Base-by-base conservation (phyloP, 2,329 filamentous ascomycete genomes). In the Aspergillus piperis region DNA sequence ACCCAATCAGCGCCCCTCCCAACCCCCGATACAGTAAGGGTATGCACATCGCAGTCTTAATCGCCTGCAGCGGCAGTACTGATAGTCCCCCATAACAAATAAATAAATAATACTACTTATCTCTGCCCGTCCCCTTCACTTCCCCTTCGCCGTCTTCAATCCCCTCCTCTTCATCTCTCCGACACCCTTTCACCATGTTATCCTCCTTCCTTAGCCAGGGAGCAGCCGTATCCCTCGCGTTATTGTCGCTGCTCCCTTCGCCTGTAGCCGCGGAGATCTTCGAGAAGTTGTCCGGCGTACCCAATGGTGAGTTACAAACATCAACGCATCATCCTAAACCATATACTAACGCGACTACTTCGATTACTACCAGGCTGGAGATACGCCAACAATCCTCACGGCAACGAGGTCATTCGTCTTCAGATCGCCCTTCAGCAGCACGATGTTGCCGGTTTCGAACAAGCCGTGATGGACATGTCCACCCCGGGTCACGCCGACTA, bases 391-490 rank as follows among this genome's bases (percentile, higher is more conserved):
- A 67, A 62, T n/a, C 73, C 73, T 13, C 32, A 54, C 8, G 64
- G 52, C 19, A 60, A 65, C 57, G 67, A 74, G 30, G 61, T 70
- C 3, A 58, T 78, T 48, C 71, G 69, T 21, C 64, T 76, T 15
- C 71, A 73, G 54, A 72, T 78, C 42, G 75, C 73, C 11, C 65
- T 78, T n/a, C 60, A 70, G 36, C 76, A 77, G 64, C 66, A 75
- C 15, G 64, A 77, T 60, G 64, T 66, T 21, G 65, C 64, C 7
- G 69, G 70, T 27, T 75, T 85, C 25, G 82, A 83, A 57, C 70
- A 77, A 51, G 76, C 78, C 2, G 72, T 85, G 10, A 63, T 79
- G 47, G 75, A 81, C 21, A 78, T 85, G 63, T 83, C 83, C 2
- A 80, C 82, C 0, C 83, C 83, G 0, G 73, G 71, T 4, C 75